phyloP scores from a whole-genome alignment of 768 basidiomycete genomes.

The Clitopilus hobsonii region DNA sequence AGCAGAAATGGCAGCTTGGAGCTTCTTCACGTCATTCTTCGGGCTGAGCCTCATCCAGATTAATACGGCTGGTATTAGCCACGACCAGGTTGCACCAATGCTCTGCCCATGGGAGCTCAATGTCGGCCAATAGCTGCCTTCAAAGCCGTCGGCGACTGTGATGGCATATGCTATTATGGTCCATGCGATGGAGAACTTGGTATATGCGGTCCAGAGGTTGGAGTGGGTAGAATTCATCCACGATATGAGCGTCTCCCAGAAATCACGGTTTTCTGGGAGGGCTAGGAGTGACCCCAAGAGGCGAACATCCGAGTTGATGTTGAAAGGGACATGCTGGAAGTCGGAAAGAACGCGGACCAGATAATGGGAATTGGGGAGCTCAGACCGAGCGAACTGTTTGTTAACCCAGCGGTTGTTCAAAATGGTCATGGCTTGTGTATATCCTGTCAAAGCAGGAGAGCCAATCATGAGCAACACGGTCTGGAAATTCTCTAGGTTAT shows the following conservation, averaged over 20 bases:
- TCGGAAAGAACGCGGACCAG: conserved; percentile 25
- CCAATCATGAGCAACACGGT: conserved; percentile 39
- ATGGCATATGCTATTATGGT: conserved; percentile 34
- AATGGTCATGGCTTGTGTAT: conserved; percentile 37
- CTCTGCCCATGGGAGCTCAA: conserved; percentile 17
- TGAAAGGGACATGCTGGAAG: conserved; percentile 35
- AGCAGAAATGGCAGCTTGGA: conserved; percentile 20
- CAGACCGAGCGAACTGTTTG: conserved; percentile 14
- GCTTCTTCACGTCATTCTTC: conserved; percentile 27
- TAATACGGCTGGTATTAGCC: conserved; percentile 35
- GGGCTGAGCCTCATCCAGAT: conserved; percentile 37
- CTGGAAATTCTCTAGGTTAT: conserved; percentile 34
- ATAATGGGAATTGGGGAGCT: conserved; percentile 17
- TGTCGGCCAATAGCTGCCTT: conserved; percentile 7
- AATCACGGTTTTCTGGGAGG: conserved; percentile 30
- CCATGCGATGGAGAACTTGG: conserved; percentile 33
- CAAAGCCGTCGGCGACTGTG: conserved; percentile 25
- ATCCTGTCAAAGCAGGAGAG: conserved; percentile 38
- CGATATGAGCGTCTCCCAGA: conserved; percentile 27
- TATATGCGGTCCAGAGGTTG: conserved; percentile 32
- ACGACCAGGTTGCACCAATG: conserved; percentile 37
- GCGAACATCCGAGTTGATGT: conserved; percentile 17
- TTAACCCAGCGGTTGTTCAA: conserved; percentile 33
- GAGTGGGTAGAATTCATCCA: conserved; percentile 30
- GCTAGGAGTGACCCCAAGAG: conserved; percentile 31